Evolutionary conservation across 257 asterid genomes (phyloP).

Genomic region (Solanum bukasovii): DNA sequence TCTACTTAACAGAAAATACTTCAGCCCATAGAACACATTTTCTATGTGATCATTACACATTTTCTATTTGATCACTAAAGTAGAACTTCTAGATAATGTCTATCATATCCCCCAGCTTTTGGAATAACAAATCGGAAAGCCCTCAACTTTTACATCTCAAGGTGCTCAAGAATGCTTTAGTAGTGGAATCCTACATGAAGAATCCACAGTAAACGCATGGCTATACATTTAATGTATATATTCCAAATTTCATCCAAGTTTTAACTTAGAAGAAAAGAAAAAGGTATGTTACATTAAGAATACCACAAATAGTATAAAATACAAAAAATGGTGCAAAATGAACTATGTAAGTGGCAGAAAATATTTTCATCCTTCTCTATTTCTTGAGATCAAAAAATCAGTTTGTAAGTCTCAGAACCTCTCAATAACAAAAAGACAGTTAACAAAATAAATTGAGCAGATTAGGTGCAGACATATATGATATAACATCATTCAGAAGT

Average conservation of each 20-base stretch:
- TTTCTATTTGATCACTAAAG: not conserved
- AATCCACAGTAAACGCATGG: not conserved
- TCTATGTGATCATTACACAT: not conserved
- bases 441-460: not conserved
- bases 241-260: not conserved
- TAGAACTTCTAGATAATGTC: not conserved
- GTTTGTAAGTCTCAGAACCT: not conserved
- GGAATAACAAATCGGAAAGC: not conserved
- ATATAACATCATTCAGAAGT: not conserved
- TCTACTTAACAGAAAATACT: not conserved
- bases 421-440: not conserved
- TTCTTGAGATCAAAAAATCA: not conserved
- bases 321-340: not conserved
- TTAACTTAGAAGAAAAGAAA: not conserved
- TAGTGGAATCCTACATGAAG: not conserved
- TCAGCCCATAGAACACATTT: not conserved
- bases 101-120: not conserved
- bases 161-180: not conserved
- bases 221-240: not conserved
- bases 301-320: not conserved
- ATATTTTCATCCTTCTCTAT: not conserved
- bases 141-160: not conserved
- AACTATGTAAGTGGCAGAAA: not conserved
- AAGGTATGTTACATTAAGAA: not conserved
- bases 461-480: not conserved